Conservation (phyloP, 140 eudicot species). For the Bidens hawaiensis region DNA sequence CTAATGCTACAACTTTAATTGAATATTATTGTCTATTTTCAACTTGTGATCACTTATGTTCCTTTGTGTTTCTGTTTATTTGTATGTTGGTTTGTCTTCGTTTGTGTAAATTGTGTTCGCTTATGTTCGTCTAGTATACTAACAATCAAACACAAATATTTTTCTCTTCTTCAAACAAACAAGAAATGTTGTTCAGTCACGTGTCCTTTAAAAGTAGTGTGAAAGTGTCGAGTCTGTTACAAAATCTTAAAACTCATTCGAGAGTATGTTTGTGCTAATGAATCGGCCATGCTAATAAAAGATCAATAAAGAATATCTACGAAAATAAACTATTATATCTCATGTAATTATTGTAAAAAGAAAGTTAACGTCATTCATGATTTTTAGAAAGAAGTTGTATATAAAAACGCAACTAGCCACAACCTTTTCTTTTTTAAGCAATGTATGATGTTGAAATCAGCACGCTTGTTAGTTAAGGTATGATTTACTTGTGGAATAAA, state of each 20-base stretch:
- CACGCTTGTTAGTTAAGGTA: background rate
- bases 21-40: background rate
- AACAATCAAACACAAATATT: no score
- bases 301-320: background rate
- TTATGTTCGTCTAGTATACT: no score
- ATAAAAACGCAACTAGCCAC: background rate
- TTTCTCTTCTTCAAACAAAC: no score
- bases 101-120: background rate
- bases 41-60: background rate
- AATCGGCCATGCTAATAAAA: background rate
- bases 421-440: background rate
- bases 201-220: background rate
- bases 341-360: background rate
- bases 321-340: background rate
- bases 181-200: background rate
- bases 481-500: background rate
- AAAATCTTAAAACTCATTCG: background rate
- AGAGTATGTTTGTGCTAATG: background rate
- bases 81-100: background rate
- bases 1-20: no score
- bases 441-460: background rate
- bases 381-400: background rate
- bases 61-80: background rate
- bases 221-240: background rate
- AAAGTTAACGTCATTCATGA: background rate